phyloP scores from a whole-genome alignment of 805 yeast species.

The Cyberlindnera saturnus region DNA sequence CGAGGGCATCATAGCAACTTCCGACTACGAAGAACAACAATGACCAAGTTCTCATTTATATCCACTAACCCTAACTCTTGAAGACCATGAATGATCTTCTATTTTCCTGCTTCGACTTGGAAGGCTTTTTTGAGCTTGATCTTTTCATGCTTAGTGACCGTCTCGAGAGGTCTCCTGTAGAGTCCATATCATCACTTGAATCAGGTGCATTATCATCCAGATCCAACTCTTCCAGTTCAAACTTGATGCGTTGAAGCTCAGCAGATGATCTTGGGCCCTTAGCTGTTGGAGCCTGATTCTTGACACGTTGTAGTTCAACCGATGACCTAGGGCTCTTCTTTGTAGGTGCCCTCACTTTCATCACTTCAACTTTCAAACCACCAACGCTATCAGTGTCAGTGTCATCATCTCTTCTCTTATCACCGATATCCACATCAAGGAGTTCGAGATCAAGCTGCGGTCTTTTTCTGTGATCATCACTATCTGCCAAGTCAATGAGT shows the following conservation, averaged over 20 bases:
- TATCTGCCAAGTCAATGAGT: slow-evolving; percentile 15
- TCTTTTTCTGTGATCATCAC: slow-evolving; percentile 5
- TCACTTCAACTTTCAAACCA: slow-evolving; percentile 18
- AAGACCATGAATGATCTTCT: background rate
- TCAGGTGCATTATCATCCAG: slow-evolving; percentile 8
- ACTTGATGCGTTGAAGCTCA: slow-evolving; percentile 13
- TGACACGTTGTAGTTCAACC: slow-evolving; percentile 11
- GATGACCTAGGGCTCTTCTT: slow-evolving; percentile 2
- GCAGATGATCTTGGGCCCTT: slow-evolving; percentile 2
- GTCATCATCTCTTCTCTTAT: slow-evolving; percentile 5
- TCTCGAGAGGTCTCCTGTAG: slow-evolving; percentile 8
- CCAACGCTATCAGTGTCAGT: slow-evolving; percentile 16
- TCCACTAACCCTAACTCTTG: too few species aligned
- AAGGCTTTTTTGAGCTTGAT: slow-evolving; percentile 6
- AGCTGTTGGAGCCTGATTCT: background rate
- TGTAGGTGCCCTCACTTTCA: slow-evolving; percentile 8
- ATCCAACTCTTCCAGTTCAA: slow-evolving; percentile 18
- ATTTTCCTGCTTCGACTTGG: slow-evolving; percentile 9
- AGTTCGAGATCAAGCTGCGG: slow-evolving; percentile 17
- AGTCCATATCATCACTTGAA: background rate
- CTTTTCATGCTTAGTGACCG: slow-evolving; percentile 13
- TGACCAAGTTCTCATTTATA: too few species aligned
- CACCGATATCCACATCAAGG: slow-evolving; percentile 12
- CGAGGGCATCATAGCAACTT: too few species aligned
- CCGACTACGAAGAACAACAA: too few species aligned